Evolutionary conservation across 2,329 filamentous ascomycete genomes (phyloP).

Genomic region (Trichophyton simii): DNA sequence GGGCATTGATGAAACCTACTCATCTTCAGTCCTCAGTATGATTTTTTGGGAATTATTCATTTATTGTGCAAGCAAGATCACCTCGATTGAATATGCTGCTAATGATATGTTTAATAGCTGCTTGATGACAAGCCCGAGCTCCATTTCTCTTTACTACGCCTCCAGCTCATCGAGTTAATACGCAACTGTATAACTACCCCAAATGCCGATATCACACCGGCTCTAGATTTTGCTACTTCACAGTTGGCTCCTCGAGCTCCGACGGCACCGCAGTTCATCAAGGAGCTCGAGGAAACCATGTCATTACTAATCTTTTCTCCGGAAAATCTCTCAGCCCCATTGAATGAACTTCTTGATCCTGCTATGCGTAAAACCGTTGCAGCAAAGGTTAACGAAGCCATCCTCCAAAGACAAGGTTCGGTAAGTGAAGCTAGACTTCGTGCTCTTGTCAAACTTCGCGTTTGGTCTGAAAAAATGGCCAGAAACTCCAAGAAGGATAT

Average conservation of each 20-base stretch:
- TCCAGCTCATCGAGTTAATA: constrained; percentile 91
- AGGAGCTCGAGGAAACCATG: constrained; percentile 86
- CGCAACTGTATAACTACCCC: constrained; percentile 55
- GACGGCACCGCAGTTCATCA: constrained; percentile 65
- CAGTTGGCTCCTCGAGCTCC: constrained; percentile 80
- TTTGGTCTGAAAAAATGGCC: constrained; percentile 64
- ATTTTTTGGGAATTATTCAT: constrained; percentile 32
- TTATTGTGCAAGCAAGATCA: constrained; percentile 10
- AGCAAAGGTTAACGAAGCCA: constrained; percentile 75
- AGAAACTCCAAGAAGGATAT: constrained; percentile 36
- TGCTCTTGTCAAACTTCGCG: constrained; percentile 65
- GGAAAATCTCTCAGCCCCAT: constrained; percentile 63
- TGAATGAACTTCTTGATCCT: constrained; percentile 66
- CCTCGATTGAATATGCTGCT: constrained; percentile 10
- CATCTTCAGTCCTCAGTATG: constrained; percentile 80
- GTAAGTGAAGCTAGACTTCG: constrained; percentile 70
- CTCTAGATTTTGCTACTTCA: constrained; percentile 73
- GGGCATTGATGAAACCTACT: constrained; percentile 73
- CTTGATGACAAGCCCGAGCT: constrained; percentile 70
- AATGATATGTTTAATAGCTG: constrained; percentile 46
- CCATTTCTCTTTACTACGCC: constrained; percentile 77
- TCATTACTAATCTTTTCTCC: constrained; percentile 75
- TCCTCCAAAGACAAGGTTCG: constrained; percentile 60
- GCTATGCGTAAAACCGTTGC: constrained; percentile 73
- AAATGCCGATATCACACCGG: constrained; percentile 62